phyloP scores from a whole-genome alignment of 108 stramenopile genomes.

The Nannochloropsis gaditana region DNA sequence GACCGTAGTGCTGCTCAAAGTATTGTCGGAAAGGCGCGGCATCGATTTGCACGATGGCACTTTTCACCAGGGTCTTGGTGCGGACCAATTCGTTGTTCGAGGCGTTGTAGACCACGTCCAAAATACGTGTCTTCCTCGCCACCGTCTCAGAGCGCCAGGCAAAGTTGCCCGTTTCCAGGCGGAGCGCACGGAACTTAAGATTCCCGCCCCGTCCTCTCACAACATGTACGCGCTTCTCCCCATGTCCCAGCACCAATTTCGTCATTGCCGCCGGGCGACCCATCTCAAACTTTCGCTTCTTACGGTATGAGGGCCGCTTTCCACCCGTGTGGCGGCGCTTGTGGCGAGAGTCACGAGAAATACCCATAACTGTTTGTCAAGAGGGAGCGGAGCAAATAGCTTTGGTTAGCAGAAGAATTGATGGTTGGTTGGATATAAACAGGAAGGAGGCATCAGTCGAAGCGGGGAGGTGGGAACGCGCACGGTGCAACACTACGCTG shows the following conservation, averaged over 20 bases:
- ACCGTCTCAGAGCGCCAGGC: constrained; percentile 93
- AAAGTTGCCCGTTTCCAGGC: constrained; percentile 95
- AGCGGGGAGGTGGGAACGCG: too few species aligned
- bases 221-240: constrained; percentile 75
- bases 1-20: constrained; percentile 97
- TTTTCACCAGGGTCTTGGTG: constrained; percentile 99
- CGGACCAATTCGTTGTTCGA: constrained; percentile 99
- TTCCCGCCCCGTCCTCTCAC: constrained; percentile 95
- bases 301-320: constrained; percentile 84
- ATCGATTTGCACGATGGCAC: constrained; percentile 92
- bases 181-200: constrained; percentile 90
- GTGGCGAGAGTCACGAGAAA: constrained; percentile 95
- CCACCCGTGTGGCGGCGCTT: constrained; percentile 99
- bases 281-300: constrained; percentile 99
- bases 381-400: neutral
- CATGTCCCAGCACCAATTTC: constrained; percentile 67
- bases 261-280: constrained; percentile 97
- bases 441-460: neutral
- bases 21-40: constrained; percentile 95
- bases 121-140: constrained; percentile 94
- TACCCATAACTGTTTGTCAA: constrained; percentile 66
- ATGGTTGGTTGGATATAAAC: neutral
- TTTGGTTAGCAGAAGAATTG: neutral
- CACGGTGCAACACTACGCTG: too few species aligned
- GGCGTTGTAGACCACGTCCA: constrained; percentile 98